phyloP scores from a whole-genome alignment of 2,329 filamentous ascomycete genomes.

The Metarhizium sp. region DNA sequence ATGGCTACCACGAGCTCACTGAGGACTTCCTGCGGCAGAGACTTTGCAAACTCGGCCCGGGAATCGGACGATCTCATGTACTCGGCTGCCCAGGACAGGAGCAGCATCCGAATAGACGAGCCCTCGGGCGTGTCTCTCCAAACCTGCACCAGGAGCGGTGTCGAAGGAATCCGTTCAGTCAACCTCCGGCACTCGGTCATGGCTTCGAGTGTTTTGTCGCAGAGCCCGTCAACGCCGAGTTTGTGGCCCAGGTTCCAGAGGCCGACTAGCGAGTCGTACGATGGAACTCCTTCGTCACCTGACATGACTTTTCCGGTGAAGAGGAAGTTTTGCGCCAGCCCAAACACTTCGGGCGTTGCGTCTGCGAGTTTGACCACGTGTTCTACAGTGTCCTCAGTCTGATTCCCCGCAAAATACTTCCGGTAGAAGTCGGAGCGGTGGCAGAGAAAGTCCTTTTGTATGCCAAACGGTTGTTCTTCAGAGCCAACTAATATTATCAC shows the following conservation, averaged over 20 bases:
- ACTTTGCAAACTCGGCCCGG: conserved; percentile 48
- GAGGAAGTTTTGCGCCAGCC: conserved; percentile 44
- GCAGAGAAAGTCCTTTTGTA: conserved; percentile 50
- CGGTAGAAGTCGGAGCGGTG: conserved; percentile 40
- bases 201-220: conserved; percentile 44
- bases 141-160: conserved; percentile 48
- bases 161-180: conserved; percentile 47
- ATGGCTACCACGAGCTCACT: conserved; percentile 54
- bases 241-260: conserved; percentile 48
- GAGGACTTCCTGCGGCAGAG: conserved; percentile 51
- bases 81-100: conserved; percentile 53
- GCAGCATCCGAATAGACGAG: conserved; percentile 47
- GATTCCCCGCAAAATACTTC: conserved; percentile 29
- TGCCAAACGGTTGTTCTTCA: conserved; percentile 43
- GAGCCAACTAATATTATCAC: conserved; percentile 45
- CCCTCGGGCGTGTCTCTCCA: conserved; percentile 54
- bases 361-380: conserved; percentile 41
- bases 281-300: conserved; percentile 31
- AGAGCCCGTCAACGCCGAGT: conserved; percentile 44
- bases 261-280: conserved; percentile 44
- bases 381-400: conserved; percentile 32
- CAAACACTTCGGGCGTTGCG: conserved; percentile 39
- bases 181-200: conserved; percentile 47
- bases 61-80: conserved; percentile 50
- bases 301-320: conserved; percentile 41